Conservation (phyloP, 2,329 filamentous ascomycete genomes). For the Ophiostoma novo-ulmi region DNA sequence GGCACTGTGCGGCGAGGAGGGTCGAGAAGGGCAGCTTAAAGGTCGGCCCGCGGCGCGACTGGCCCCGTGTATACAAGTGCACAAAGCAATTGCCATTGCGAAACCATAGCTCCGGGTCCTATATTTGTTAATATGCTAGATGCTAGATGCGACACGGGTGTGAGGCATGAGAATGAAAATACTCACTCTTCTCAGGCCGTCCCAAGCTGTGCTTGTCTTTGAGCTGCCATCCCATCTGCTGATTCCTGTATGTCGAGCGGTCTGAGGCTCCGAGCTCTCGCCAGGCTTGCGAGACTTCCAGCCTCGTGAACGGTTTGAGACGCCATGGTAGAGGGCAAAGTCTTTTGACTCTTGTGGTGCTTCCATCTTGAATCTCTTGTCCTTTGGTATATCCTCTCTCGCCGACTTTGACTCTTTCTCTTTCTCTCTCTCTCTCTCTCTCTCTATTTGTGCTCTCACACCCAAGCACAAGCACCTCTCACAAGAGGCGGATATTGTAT, state of each 20-base stretch:
- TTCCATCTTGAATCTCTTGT: slow-evolving; percentile 17
- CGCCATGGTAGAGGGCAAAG: slow-evolving; percentile 34
- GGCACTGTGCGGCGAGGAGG: slow-evolving; percentile 54
- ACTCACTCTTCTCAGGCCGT: slow-evolving; percentile 45
- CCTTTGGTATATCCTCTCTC: background rate
- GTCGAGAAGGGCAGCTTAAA: slow-evolving; percentile 59
- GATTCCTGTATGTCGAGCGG: slow-evolving; percentile 31
- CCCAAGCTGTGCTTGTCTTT: slow-evolving; percentile 42
- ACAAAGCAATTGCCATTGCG: slow-evolving; percentile 64
- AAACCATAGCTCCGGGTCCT: slow-evolving; percentile 71
- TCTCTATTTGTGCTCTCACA: background rate
- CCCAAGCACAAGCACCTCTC: slow-evolving; percentile 14
- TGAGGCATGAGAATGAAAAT: background rate
- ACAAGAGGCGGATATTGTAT: slow-evolving; percentile 9
- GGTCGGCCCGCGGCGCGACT: slow-evolving; percentile 60
- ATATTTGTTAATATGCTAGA: slow-evolving; percentile 9
- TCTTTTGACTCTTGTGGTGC: slow-evolving; percentile 17
- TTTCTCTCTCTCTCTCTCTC: background rate
- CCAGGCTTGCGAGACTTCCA: slow-evolving; percentile 37
- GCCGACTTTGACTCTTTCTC: no score
- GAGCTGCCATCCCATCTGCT: slow-evolving; percentile 50
- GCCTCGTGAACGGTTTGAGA: slow-evolving; percentile 34
- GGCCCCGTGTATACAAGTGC: slow-evolving; percentile 61
- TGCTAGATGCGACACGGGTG: background rate
- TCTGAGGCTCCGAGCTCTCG: slow-evolving; percentile 31